Conservation (phyloP, 1,284 basidiomycete species). For the Moniliophthora roreri region DNA sequence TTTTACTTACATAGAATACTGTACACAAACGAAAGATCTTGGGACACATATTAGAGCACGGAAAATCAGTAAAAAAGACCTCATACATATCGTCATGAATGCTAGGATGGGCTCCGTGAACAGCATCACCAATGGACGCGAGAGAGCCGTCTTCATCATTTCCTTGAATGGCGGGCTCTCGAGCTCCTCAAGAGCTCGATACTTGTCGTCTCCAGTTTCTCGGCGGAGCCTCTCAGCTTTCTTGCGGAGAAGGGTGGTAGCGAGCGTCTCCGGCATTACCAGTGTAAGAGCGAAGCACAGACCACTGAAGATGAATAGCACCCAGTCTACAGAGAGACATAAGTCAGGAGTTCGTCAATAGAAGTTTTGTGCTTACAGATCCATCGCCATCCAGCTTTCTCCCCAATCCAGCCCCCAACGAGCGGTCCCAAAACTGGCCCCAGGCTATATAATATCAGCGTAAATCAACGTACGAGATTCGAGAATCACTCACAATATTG, state of each 20-base stretch:
- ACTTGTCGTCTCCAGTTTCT: slow-evolving; percentile 31
- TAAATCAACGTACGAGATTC: not conserved
- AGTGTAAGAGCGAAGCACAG: slow-evolving; percentile 45
- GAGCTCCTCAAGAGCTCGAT: slow-evolving; percentile 33
- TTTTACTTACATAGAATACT: slow-evolving; percentile 31
- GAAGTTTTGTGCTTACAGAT: slow-evolving; percentile 33
- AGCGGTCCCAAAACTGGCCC: slow-evolving; percentile 53
- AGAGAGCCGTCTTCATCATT: slow-evolving; percentile 32
- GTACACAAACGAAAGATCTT: slow-evolving; percentile 40
- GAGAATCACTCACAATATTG: slow-evolving; percentile 47
- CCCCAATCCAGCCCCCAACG: slow-evolving; percentile 47
- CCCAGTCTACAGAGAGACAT: slow-evolving; percentile 41
- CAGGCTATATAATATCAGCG: slow-evolving; percentile 33
- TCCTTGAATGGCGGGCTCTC: slow-evolving; percentile 28
- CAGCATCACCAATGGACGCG: slow-evolving; percentile 45
- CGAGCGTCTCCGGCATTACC: slow-evolving; percentile 58
- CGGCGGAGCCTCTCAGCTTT: slow-evolving; percentile 35
- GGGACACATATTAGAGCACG: not conserved
- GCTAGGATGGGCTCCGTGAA: slow-evolving; percentile 40
- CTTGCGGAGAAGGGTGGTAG: slow-evolving; percentile 45
- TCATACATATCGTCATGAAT: slow-evolving; percentile 42
- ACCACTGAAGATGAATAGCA: slow-evolving; percentile 56
- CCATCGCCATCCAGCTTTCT: slow-evolving; percentile 50
- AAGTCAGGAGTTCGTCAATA: too few species aligned
- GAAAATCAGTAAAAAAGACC: not conserved